These are phyloP conservation scores for Phlebiopsis gigantea DNA, from an alignment of 768 basidiomycete genomes.

Conservation along the genomic window DNA sequence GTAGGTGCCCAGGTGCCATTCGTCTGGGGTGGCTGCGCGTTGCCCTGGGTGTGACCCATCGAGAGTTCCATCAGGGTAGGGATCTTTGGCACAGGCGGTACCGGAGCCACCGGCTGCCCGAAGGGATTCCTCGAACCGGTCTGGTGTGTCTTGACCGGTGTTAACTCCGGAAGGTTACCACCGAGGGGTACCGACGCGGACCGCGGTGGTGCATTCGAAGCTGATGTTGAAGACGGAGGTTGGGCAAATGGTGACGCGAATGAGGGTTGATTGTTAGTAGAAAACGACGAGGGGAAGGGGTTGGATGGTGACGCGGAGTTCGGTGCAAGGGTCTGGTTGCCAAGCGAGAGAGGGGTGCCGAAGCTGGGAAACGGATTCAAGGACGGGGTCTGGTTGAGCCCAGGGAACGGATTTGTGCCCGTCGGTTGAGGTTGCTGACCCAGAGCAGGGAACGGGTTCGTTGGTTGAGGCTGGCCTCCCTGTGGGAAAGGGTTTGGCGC, in stretches of 20 bases:
- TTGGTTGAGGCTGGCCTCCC: not conserved
- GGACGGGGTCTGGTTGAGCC: slow-evolving; percentile 58
- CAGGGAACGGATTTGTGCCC: slow-evolving; percentile 24
- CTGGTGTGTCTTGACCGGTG: slow-evolving; percentile 78
- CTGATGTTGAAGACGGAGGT: slow-evolving; percentile 17
- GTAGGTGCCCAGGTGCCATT: slow-evolving; percentile 10
- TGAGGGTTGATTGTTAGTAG: not conserved
- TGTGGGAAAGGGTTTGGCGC: slow-evolving; percentile 16
- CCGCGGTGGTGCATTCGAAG: slow-evolving; percentile 38
- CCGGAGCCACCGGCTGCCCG: slow-evolving; percentile 59
- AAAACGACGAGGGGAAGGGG: slow-evolving; percentile 9
- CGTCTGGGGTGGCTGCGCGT: slow-evolving; percentile 24
- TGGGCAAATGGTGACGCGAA: slow-evolving; percentile 14
- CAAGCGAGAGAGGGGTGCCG: slow-evolving; percentile 13
- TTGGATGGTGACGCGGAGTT: not conserved
- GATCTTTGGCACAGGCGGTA: slow-evolving; percentile 65
- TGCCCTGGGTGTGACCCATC: slow-evolving; percentile 34
- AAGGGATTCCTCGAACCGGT: slow-evolving; percentile 97
- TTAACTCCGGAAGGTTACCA: slow-evolving; percentile 40
- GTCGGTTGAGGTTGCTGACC: slow-evolving; percentile 31
- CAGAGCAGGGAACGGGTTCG: slow-evolving; percentile 18
- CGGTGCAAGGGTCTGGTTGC: slow-evolving; percentile 1
- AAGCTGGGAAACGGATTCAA: slow-evolving; percentile 30
- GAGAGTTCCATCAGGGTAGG: slow-evolving; percentile 82
- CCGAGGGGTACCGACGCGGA: slow-evolving; percentile 70